Base-by-base conservation (phyloP, 768 basidiomycete species). In the Tephrocybe rancida region DNA sequence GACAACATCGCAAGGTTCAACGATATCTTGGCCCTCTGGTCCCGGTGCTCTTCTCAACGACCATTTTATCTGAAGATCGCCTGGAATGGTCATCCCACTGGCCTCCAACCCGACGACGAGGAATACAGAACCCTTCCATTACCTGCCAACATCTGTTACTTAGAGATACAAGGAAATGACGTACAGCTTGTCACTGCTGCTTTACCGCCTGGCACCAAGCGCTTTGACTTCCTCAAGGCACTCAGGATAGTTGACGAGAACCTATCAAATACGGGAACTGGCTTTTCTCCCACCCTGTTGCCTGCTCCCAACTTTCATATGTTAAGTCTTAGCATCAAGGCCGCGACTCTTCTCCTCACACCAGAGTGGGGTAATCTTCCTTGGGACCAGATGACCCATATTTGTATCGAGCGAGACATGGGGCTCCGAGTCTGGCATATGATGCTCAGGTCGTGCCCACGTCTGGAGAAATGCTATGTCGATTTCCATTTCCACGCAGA, bases 371-470 rank as follows among this genome's bases (percentile, higher is more conserved):
- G 19, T 1, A 2, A 25, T 1, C 21, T 50, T 43, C 49, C 38
- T 5, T 50, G 48, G 48, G 39, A 18, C 22, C 48, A 50, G 32
- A 16, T 50, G 16, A 50, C 48, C 16, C 48, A 50, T 13, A 13
- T 50, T 8, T 41, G 37, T 19, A 26, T 50, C n/a, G 21, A 41
- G 3, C 4, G 21, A 1, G 19, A 42, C 2, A 24, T 42, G 22
- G 21, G 37, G 0, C 48, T 50, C 26, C 4, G 22, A 41, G 38
- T 16, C 5, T 50, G 48, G 48, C 48, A 42, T n/a, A 1, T 5
- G 3, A 27, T 50, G n/a, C 43, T 43, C 21, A 41, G 49, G 7
- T n/a, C 26, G 29, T 50, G 49, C 30, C 41, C 41, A 1, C 27
- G n/a, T 3, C 21, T 50, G 3, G n/a, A 50, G 37, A 43, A 50